Conservation (phyloP, 371 early-diverging fungal species). For the Mortierella sp. region DNA sequence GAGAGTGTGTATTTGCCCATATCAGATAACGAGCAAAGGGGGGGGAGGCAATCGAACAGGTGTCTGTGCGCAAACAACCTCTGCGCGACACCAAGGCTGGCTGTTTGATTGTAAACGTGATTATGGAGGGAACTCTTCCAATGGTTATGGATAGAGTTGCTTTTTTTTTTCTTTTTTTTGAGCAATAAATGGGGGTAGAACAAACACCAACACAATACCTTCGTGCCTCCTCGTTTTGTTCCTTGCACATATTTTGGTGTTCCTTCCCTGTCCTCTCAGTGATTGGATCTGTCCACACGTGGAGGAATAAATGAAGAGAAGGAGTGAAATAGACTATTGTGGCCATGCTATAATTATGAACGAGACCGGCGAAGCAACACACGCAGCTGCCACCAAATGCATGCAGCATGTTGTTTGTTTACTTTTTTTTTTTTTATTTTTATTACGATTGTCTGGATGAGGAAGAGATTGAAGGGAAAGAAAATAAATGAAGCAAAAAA, state of each 20-base stretch:
- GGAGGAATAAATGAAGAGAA: background rate
- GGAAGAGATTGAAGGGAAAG: conserved; percentile 6
- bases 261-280: background rate
- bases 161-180: too few relatives aligned
- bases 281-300: conserved; percentile 1
- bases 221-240: background rate
- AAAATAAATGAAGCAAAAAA: conserved; percentile 4
- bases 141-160: background rate
- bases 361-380: background rate
- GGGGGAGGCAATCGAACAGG: background rate
- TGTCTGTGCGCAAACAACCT: conserved; percentile 13
- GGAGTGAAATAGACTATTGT: too few relatives aligned
- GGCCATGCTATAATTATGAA: background rate
- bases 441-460: background rate
- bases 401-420: background rate
- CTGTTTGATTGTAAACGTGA: background rate
- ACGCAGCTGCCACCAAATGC: too few relatives aligned
- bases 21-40: background rate
- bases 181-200: background rate
- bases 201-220: background rate
- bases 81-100: background rate
- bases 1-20: background rate
- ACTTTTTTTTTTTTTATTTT: background rate
- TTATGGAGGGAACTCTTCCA: background rate
- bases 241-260: background rate